Evolutionary conservation across 176 grass and related monocot genomes (phyloP), one percentile per base, ranked within the genome.

Genomic region (Calamus simplicifolius): DNA sequence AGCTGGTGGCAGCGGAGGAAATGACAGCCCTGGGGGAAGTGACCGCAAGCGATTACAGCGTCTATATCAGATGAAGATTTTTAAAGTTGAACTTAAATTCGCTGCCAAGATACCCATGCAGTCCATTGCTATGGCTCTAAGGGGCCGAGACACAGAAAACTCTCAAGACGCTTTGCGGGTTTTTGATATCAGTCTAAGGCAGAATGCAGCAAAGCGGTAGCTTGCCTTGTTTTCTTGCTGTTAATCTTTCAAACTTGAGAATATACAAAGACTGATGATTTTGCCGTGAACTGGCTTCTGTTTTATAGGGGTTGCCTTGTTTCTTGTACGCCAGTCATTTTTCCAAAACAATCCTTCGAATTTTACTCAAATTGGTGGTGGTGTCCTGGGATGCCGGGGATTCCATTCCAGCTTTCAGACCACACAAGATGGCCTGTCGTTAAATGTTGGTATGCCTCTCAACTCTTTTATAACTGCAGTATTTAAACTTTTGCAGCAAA

Each of bases 391-490:
- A 52, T 96, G 86, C n/a, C 65, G 83, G 52, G 91, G 91, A 21
- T 96, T 96, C 29, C 91, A 90, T 57, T 84, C 91, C 2, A 96
- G 83, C 62, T 96, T 96, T 56, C 77, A 87, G 18, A 82, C 86
- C 6, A 85, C 86, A 1, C 91, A 96, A 65, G 84, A 80, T 13
- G 91, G 91, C 4, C 73, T 90, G 28, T 90, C 91, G 35, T 72
- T 96, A 2, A 96, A 96, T 57, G 87, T 96, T 4, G 86, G 91
- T 96, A 52, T 8, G 62, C 35, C 35, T 12, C 8, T 38, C 21
- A 23, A 38, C 12, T 38, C 35, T 12, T 38, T 38, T 38, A 38
- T 38, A 38, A 38, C 7, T 38, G 7, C 35, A 38, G 12, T 38
- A 38, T n/a, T 38, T 38, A 38, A 12, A 38, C 35, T 38, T 38